Evolutionary conservation across 192 early-diverging fungal species (phyloP).

Genomic region (Coemansia sp.): DNA sequence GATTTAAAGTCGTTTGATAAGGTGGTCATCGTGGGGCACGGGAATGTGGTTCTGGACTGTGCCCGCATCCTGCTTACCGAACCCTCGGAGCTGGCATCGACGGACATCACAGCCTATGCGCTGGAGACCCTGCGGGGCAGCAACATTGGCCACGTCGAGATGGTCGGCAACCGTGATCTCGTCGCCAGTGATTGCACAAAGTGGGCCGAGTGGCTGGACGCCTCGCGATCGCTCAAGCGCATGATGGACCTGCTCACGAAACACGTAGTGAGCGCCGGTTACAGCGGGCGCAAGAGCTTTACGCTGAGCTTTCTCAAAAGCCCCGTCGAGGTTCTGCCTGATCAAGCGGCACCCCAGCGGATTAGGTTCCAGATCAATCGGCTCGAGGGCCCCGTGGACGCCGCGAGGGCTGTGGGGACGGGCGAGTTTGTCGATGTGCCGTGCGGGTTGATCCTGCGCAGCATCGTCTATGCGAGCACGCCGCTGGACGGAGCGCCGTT

Average conservation of each 20-base stretch:
- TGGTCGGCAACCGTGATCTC: conserved; percentile 73
- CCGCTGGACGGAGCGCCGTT: conserved; percentile 74
- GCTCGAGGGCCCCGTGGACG: conserved; percentile 63
- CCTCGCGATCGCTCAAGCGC: conserved; percentile 70
- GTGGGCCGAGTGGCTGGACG: conserved; percentile 44
- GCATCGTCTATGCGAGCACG: conserved; percentile 85
- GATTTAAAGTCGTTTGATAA: conserved; percentile 72
- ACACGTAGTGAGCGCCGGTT: conserved; percentile 27
- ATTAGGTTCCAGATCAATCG: conserved; percentile 63
- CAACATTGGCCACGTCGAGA: conserved; percentile 75
- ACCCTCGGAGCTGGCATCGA: conserved; percentile 69
- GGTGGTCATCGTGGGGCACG: conserved; percentile 85
- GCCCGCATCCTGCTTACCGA: conserved; percentile 82
- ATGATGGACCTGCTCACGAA: conserved; percentile 81
- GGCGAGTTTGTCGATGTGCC: conserved; percentile 57
- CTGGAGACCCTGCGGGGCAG: conserved; percentile 65
- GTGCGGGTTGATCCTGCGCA: conserved; percentile 72
- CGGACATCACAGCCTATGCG: conserved; percentile 83
- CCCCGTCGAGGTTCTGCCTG: conserved; percentile 59
- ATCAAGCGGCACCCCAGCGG: conserved; percentile 12
- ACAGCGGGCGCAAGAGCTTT: conserved; percentile 51
- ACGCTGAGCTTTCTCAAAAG: conserved; percentile 70
- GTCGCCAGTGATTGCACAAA: conserved; percentile 58
- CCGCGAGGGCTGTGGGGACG: conserved; percentile 60
- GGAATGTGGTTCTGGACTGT: conserved; percentile 93